Conservation (phyloP, 805 yeast species). For the Sugiyamaella americana region DNA sequence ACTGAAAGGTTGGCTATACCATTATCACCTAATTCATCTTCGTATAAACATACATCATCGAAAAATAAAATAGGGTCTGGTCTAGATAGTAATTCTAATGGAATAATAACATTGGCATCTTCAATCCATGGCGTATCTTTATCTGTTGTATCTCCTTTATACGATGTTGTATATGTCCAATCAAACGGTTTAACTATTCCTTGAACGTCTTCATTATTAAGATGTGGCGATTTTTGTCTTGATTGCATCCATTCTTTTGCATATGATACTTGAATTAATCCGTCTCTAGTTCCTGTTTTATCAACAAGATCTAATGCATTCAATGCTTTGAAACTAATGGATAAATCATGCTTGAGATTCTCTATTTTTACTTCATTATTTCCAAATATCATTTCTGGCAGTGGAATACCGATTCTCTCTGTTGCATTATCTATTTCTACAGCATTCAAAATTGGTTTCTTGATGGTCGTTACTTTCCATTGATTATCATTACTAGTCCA, state of each 20-base stretch:
- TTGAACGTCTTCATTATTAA: conserved; percentile 40
- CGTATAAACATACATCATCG: conserved; percentile 83
- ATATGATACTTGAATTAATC: conserved; percentile 67
- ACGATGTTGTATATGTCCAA: conserved; percentile 89
- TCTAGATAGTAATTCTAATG: conserved; percentile 58
- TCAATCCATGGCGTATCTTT: conserved; percentile 14
- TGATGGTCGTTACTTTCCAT: conserved; percentile 70
- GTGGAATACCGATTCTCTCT: conserved; percentile 59
- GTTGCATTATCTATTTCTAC: conserved; percentile 67
- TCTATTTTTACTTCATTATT: conserved; percentile 58
- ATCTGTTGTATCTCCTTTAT: conserved; percentile 51
- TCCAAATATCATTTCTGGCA: conserved; percentile 98
- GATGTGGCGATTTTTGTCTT: conserved; percentile 25
- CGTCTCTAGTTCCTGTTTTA: conserved; percentile 44
- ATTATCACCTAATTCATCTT: conserved; percentile 95
- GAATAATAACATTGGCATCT: conserved; percentile 43
- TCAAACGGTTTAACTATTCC: conserved; percentile 79
- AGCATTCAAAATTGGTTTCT: conserved; percentile 71
- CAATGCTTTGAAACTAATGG: conserved; percentile 63
- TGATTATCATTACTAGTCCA: conserved; percentile 32
- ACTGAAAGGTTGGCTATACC: conserved; percentile 76
- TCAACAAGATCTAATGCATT: conserved; percentile 64
- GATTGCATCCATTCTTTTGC: conserved; percentile 70
- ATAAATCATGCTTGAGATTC: conserved; percentile 37
- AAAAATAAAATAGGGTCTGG: conserved; percentile 85